phyloP scores from a whole-genome alignment of 345 rosid species.

The Trapa incisa region DNA sequence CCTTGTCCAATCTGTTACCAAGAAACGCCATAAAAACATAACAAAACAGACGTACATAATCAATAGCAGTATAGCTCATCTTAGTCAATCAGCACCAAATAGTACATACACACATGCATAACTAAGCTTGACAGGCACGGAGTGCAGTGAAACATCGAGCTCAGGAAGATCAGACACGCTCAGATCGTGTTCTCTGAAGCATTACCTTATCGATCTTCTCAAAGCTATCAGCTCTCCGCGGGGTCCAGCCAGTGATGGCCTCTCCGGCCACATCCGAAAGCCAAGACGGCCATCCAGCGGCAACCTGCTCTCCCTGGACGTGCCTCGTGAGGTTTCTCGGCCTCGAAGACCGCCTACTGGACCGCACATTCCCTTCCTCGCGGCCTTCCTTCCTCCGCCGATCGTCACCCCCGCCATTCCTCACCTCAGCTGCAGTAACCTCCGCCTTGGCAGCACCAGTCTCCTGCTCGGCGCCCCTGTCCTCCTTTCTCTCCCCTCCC shows the following conservation, averaged over 20 bases:
- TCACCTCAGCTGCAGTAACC: constrained; percentile 19
- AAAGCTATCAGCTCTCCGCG: constrained; percentile 63
- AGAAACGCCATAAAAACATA: not conserved
- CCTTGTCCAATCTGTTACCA: constrained; percentile 61
- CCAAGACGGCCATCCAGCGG: constrained; percentile 91
- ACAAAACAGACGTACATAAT: not conserved
- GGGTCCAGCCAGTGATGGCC: constrained; percentile 76
- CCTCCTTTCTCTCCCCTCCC: constrained; percentile 5
- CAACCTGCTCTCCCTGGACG: constrained; percentile 56
- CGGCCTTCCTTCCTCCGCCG: constrained; percentile 20
- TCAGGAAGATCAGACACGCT: not conserved
- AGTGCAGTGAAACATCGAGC: not conserved
- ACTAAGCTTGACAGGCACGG: too few relatives aligned
- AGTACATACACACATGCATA: too few relatives aligned
- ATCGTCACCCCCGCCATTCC: constrained; percentile 23
- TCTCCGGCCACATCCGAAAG: constrained; percentile 65
- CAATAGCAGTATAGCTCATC: too few relatives aligned
- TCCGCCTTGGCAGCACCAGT: constrained; percentile 21
- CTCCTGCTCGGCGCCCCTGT: constrained; percentile 13
- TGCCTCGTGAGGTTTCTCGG: constrained; percentile 51
- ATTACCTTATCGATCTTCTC: constrained; percentile 72
- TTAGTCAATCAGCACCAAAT: too few relatives aligned
- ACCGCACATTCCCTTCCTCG: constrained; percentile 12
- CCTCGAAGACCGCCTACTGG: constrained; percentile 29
- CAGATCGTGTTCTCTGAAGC: not conserved